These are phyloP conservation scores for Diplosphaera chodatii DNA, from an alignment of 139 green algal genomes.

Conservation along the genomic window DNA sequence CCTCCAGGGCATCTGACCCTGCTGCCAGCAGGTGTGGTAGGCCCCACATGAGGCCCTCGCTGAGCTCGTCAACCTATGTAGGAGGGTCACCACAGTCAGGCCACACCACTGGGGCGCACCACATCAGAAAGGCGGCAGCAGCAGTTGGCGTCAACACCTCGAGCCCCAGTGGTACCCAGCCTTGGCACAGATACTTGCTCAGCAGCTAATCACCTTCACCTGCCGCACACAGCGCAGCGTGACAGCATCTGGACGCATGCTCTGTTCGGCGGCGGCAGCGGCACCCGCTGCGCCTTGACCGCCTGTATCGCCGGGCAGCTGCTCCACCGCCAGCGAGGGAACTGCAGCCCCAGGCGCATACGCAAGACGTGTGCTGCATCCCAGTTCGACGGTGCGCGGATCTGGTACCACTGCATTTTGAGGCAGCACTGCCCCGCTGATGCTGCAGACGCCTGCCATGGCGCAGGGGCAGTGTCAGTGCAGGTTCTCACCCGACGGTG, in stretches of 20 bases:
- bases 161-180: too few species aligned
- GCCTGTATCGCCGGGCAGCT: too few species aligned
- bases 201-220: background rate
- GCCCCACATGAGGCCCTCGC: conserved; percentile 8
- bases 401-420: background rate
- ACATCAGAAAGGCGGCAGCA: too few species aligned
- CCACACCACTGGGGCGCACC: too few species aligned
- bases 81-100: too few species aligned
- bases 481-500: too few species aligned
- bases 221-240: background rate
- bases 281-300: too few species aligned
- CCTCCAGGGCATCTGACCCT: conserved; percentile 2
- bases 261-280: too few species aligned
- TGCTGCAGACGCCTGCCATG: background rate
- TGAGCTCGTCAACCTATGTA: too few species aligned
- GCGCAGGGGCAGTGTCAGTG: too few species aligned
- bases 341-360: background rate
- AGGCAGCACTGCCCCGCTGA: background rate
- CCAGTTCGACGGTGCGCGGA: background rate
- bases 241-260: background rate
- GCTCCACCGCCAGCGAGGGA: background rate
- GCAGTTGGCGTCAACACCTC: too few species aligned
- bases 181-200: too few species aligned
- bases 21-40: conserved; percentile 4
- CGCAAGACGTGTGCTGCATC: background rate